Conservation (phyloP, 2,329 filamentous ascomycete species). For the Botryotinia convoluta region DNA sequence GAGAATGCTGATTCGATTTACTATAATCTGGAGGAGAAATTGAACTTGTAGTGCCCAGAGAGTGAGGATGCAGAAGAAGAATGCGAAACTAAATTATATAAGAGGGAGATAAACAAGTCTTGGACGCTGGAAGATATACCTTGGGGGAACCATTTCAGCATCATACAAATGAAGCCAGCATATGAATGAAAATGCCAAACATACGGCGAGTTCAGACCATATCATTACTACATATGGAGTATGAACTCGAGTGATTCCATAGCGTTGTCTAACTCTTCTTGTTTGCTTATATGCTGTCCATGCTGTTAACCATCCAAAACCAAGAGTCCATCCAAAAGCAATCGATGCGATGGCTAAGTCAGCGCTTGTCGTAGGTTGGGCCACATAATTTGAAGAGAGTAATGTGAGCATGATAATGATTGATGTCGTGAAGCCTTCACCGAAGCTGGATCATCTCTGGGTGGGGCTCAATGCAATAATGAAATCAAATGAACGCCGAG, state of each 20-base stretch:
- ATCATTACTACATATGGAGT: constrained; percentile 34
- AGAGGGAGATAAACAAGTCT: not conserved
- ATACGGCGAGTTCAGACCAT: constrained; percentile 46
- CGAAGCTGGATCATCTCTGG: not conserved
- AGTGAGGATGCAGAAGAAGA: constrained; percentile 24
- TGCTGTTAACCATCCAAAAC: constrained; percentile 39
- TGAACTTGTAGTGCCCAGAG: constrained; percentile 42
- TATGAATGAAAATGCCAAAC: constrained; percentile 41
- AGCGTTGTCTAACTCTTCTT: constrained; percentile 36
- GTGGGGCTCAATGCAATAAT: not conserved
- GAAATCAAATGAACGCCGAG: not conserved
- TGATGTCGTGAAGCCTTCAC: not conserved
- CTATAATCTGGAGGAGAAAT: constrained; percentile 53
- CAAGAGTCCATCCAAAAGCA: constrained; percentile 42
- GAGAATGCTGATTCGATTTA: constrained; percentile 52
- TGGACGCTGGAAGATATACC: not conserved
- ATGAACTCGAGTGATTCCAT: constrained; percentile 33
- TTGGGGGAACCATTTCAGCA: not conserved
- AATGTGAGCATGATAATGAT: not conserved
- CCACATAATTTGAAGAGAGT: constrained; percentile 18
- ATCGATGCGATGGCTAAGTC: constrained; percentile 42
- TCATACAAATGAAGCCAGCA: constrained; percentile 12
- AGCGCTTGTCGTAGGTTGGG: constrained; percentile 18
- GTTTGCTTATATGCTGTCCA: constrained; percentile 42
- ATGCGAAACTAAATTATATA: not conserved